phyloP scores from a whole-genome alignment of 2,329 filamentous ascomycete species.

The Ilyonectria destructans region DNA sequence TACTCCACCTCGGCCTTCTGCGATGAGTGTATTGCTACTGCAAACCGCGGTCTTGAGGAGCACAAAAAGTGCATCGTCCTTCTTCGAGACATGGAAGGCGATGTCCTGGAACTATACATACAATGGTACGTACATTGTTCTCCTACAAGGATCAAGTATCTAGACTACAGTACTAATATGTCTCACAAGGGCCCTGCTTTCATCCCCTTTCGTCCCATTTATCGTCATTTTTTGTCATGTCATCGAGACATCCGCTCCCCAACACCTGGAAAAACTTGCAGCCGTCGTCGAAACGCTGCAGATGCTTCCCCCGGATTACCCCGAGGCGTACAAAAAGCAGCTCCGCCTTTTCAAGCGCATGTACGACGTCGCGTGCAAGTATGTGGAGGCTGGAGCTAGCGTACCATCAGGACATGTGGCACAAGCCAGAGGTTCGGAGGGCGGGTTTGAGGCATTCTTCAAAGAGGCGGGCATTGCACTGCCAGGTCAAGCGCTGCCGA shows the following conservation, averaged over 20 bases:
- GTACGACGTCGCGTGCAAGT: background rate
- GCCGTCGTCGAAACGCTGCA: background rate
- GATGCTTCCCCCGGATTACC: background rate
- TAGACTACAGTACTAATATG: background rate
- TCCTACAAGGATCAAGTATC: background rate
- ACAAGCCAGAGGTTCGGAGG: background rate
- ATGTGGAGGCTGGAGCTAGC: background rate
- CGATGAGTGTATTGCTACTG: background rate
- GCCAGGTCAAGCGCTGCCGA: background rate
- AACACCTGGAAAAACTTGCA: background rate
- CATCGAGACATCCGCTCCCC: background rate
- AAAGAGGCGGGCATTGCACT: background rate
- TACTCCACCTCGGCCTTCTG: background rate
- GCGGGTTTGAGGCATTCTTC: background rate
- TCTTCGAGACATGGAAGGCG: background rate
- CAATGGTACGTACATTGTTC: background rate
- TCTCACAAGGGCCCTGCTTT: background rate
- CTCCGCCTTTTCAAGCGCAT: background rate
- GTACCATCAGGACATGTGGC: background rate
- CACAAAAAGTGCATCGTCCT: background rate
- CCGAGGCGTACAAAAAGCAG: background rate
- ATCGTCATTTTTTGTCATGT: conserved; percentile 1
- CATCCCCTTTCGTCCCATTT: conserved; percentile 1
- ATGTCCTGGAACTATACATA: background rate
- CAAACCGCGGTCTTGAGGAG: background rate